Evolutionary conservation across 1,139 yeast genomes (phyloP), one percentile per base, ranked within the genome.

Genomic region (Hansenula sp.): DNA sequence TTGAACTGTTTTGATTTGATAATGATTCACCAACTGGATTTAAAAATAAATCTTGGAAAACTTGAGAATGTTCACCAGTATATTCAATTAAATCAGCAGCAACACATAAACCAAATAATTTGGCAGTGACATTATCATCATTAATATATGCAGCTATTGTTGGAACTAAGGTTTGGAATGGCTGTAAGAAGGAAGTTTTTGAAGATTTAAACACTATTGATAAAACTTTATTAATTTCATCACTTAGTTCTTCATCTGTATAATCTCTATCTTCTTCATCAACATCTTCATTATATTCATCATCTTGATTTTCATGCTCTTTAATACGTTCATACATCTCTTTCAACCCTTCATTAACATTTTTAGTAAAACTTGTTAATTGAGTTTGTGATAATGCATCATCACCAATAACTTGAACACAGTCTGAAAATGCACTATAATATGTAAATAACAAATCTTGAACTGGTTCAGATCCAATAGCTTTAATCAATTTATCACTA

Each of bases 171-270:
- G 65, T 57, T 54, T 79, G 83, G 64, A 89, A 86, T 12, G 77
- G 75, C 17, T 79, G 77, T 43, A 88, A 61, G 60, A 86, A 87
- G 41, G 69, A 68, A 2, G 71, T 63, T 47, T 76, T 75, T 24
- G 78, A 68, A 41, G 77, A 74, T 61, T 79, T 83, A 71, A 92
- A 84, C 16, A 89, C 70, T 1, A 85, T 73, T n/a, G 84, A 73
- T 29, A 92, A 62, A 2, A 86, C 82, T 59, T 84, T 85, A 61
- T 82, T 84, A 49, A 89, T 79, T 60, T 90, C 96, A 55, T 88
- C 95, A 45, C 87, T 66, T 40, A 90, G 69, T 56, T 88, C 96
- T 57, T 88, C 96, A 60, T 90, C 96, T 1, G 95, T 84, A 56
- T 77, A 87, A 54, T 86, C 97, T 38, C 82, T 89, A 42, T 84